Evolutionary conservation across 768 basidiomycete species (phyloP), one percentile per base, ranked within the genome.

Genomic region (Leucogyrophana mollusca): DNA sequence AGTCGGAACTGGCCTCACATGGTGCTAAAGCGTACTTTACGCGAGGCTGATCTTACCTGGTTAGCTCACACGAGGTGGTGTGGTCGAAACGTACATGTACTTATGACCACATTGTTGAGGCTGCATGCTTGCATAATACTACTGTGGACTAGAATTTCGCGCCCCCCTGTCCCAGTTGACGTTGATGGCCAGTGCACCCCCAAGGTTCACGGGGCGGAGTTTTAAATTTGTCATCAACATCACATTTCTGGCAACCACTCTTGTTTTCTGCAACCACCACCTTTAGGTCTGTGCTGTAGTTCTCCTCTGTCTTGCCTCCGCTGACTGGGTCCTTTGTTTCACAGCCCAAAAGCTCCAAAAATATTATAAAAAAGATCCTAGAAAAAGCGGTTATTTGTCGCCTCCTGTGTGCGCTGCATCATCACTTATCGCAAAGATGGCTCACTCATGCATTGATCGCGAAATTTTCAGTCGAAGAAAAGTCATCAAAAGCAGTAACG

Each of bases 401-500:
- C 77, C 78, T 84, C 77, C 75, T 82, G 74, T 85, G 82, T 83
- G 59, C 52, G 79, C 27, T 73, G 49, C 40, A 47, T 33, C 52
- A 40, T 55, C 45, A 43, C 50, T 49, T 46, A 42, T 45, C 49
- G 33, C 37, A 24, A 56, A 39, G 33, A 35, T 50, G 46, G 48
- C 53, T 53, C 58, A 48, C 41, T 46, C 40, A 43, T 51, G 43
- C 45, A 40, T 33, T 45, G 40, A 51, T 47, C 48, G 51, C 50
- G 47, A 46, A 36, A 35, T 34, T 17, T 40, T 32, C 65, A 83
- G 79, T 75, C 71, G 67, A 73, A 83, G 74, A 85, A 87, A 88
- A 90, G 87, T 79, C 76, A 71, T 77, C 84, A 79, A 83, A 88
- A 88, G 83, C 87, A 91, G 88, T 91, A 91, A 91, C 88, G 88